Percentiles rank a stretch among this genome's conserved stretches.
These are phyloP conservation scores for Polygonum maritimum DNA, from an alignment of 148 eudicot species.

Conservation along the genomic window DNA sequence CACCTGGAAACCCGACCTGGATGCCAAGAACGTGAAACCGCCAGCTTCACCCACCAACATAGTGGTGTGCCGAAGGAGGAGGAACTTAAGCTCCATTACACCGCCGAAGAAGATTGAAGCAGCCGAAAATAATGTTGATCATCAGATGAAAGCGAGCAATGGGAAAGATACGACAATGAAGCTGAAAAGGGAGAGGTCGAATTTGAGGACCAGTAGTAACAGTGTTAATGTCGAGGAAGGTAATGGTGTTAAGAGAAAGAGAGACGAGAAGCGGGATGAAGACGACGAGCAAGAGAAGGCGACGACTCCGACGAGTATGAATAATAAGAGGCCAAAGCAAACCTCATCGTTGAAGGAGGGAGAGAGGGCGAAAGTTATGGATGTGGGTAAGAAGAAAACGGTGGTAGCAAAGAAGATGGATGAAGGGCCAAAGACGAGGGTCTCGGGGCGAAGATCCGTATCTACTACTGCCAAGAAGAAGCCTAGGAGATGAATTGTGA, in stretches of 20 bases:
- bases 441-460: background rate
- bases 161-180: constrained; percentile 15
- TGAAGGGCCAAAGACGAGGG: background rate
- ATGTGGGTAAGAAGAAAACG: background rate
- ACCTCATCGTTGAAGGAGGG: constrained; percentile 20
- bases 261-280: constrained; percentile 3
- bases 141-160: constrained; percentile 4
- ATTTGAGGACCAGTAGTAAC: constrained; percentile 16
- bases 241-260: background rate
- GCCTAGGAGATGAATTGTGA: background rate
- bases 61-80: constrained; percentile 29
- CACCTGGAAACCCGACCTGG: constrained; percentile 18
- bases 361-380: background rate
- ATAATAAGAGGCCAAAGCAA: constrained; percentile 28
- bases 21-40: constrained; percentile 10
- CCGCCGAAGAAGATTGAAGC: constrained; percentile 12
- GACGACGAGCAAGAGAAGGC: constrained; percentile 21
- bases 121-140: constrained; percentile 6
- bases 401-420: background rate
- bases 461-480: constrained; percentile 1
- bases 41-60: constrained; percentile 24
- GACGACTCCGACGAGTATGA: constrained; percentile 24
- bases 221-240: background rate
- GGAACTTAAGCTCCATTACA: constrained; percentile 13
- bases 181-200: constrained; percentile 18